Evolutionary conservation across 176 grass and related monocot species (phyloP).

Genomic region (Hsuehochloa calcarea): DNA sequence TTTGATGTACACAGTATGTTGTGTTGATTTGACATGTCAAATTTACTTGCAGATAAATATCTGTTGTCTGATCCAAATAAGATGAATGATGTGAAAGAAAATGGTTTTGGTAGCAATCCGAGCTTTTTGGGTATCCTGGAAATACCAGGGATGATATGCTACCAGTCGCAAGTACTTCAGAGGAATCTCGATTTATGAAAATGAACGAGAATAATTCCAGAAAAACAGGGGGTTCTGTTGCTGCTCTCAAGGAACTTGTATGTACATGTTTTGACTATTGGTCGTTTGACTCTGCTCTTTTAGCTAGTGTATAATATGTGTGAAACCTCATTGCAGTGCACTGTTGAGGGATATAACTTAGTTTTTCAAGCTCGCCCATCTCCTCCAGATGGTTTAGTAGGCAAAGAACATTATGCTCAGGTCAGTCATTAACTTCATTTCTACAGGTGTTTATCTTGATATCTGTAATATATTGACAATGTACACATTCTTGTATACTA

Average conservation of each 20-base stretch:
- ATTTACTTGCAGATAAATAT: slow-evolving; percentile 82
- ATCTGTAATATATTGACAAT: not conserved
- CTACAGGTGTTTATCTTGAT: slow-evolving; percentile 22
- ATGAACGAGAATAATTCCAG: slow-evolving; percentile 40
- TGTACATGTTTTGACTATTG: slow-evolving; percentile 31
- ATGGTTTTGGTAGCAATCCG: slow-evolving; percentile 54
- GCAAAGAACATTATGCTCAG: slow-evolving; percentile 64
- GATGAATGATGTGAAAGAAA: slow-evolving; percentile 58
- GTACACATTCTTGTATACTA: not conserved
- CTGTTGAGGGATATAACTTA: slow-evolving; percentile 75
- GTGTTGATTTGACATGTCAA: slow-evolving; percentile 27
- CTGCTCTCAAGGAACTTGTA: slow-evolving; percentile 91
- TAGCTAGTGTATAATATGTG: slow-evolving; percentile 16
- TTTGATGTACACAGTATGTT: not conserved
- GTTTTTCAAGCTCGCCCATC: slow-evolving; percentile 56
- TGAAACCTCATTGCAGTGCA: slow-evolving; percentile 58
- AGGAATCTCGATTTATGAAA: slow-evolving; percentile 64
- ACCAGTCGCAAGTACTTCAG: slow-evolving; percentile 63
- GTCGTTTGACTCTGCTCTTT: slow-evolving; percentile 19
- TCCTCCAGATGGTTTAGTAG: slow-evolving; percentile 46
- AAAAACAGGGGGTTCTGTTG: slow-evolving; percentile 51
- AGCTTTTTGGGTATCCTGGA: slow-evolving; percentile 53
- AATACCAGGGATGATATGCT: slow-evolving; percentile 52
- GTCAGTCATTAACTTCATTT: slow-evolving; percentile 38
- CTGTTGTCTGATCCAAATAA: slow-evolving; percentile 63